phyloP scores from a whole-genome alignment of 106 monocot species.

The Apostasia shenzhenica region DNA sequence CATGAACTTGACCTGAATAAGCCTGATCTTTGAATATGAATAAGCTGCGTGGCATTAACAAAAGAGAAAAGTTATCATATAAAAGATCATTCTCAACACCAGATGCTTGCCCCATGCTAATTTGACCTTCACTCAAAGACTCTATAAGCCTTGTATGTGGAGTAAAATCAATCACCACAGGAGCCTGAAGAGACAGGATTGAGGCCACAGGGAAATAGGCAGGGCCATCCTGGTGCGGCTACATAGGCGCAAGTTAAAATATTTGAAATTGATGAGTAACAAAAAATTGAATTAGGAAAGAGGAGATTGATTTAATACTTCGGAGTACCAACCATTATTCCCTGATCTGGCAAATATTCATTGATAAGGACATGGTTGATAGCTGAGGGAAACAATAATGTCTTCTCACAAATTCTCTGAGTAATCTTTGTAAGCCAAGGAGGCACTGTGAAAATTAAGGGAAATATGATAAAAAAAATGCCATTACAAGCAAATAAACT shows the following conservation, averaged over 20 bases:
- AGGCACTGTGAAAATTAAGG: conserved; percentile 59
- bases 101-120: neutral
- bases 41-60: conserved; percentile 80
- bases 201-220: conserved; percentile 94
- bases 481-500: neutral
- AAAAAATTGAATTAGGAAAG: too few relatives aligned
- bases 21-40: conserved; percentile 95
- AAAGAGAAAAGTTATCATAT: conserved; percentile 28
- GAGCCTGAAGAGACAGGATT: conserved; percentile 76
- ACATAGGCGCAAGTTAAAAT: conserved; percentile 1
- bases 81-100: conserved; percentile 2
- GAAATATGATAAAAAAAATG: neutral
- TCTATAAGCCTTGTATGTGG: conserved; percentile 45
- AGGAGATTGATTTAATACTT: neutral
- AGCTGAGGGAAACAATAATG: conserved; percentile 73
- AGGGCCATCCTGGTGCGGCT: conserved; percentile 99
- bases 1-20: conserved; percentile 50
- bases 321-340: conserved; percentile 75
- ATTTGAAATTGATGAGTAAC: neutral
- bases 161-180: conserved; percentile 74
- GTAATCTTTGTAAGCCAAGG: conserved; percentile 77
- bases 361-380: conserved; percentile 98
- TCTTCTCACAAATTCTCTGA: conserved; percentile 43
- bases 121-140: neutral
- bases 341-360: conserved; percentile 90